These are phyloP conservation scores for Schoenoplectus tabernaemontani DNA, from an alignment of 202 grass and related monocot genomes.

Conservation along the genomic window DNA sequence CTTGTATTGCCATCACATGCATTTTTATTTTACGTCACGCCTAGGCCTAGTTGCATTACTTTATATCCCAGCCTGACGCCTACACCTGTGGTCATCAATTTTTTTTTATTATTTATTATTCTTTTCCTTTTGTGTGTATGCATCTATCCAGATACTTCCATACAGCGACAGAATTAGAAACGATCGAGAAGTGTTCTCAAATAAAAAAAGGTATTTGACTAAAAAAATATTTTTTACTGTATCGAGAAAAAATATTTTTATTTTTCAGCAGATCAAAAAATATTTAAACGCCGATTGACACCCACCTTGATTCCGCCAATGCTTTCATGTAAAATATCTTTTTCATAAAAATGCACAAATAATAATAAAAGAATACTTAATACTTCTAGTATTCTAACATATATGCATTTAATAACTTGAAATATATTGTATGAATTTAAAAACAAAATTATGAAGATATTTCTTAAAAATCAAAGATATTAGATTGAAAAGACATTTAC, in stretches of 20 bases:
- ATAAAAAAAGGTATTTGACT: no score
- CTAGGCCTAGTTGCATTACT: constrained; percentile 2
- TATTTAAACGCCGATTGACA: no score
- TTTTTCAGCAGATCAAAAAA: no score
- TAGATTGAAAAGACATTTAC: neutral
- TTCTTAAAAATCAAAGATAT: no score
- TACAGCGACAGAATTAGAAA: no score
- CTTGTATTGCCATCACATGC: constrained; percentile 20
- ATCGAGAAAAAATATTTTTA: no score
- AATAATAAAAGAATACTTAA: neutral
- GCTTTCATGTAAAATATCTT: neutral
- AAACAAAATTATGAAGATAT: neutral
- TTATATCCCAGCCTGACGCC: neutral
- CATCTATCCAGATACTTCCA: neutral
- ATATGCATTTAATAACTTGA: neutral
- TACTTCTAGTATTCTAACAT: neutral
- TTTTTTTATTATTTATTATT: neutral
- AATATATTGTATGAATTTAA: neutral
- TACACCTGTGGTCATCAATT: neutral
- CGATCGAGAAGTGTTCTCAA: no score
- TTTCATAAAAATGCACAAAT: neutral
- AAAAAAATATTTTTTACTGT: no score
- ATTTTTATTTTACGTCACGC: constrained; percentile 2
- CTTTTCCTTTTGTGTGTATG: neutral
- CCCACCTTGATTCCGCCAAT: no score